Evolutionary conservation across 441 rosid species (phyloP), one percentile per base, ranked within the genome.

Genomic region (Mallotus japonicus): DNA sequence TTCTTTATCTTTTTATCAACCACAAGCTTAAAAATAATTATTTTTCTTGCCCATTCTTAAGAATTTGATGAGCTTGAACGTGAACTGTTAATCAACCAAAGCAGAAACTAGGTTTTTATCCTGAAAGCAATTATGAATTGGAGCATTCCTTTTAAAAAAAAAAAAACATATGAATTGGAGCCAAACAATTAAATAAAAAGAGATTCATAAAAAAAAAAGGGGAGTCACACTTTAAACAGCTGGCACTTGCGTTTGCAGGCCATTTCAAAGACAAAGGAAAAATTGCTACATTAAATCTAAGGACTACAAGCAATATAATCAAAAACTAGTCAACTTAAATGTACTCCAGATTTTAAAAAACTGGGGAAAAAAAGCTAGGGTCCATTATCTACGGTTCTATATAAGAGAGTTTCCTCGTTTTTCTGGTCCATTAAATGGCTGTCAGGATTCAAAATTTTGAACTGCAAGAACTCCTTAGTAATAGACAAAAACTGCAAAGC

Each of bases 391-490:
- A 46, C 3, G 14, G 40, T 19, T 57, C 15, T 19, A 11, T 8
- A 3, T 34, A 34, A 34, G 40, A 22, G 24, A 14, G 17, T 7
- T 49, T 34, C 46, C 10, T 32, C 14, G 16, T 8, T 9, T 50
- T 46, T 46, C n/a, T 12, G 72, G 3, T n/a, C 59, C 11, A 57
- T 8, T 3, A 32, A 15, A 3, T 22, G 55, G 49, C 53, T 34
- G 49, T 58, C 34, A 15, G 51, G 32, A 17, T 47, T 51, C 67
- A 64, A 42, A 61, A 54, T 19, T 67, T 54, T 20, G 19, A 75
- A 22, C 67, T 67, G 19, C 14, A 47, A 44, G 16, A 58, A 54
- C 17, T 22, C 12, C 8, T 12, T 3, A 1, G 15, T 6, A 62
- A 47, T 6, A 0, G 13, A 6, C 24, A 28, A 16, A 42, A 19